Evolutionary conservation across 2,329 filamentous ascomycete species (phyloP).

Genomic region (Aspergillus ruber): DNA sequence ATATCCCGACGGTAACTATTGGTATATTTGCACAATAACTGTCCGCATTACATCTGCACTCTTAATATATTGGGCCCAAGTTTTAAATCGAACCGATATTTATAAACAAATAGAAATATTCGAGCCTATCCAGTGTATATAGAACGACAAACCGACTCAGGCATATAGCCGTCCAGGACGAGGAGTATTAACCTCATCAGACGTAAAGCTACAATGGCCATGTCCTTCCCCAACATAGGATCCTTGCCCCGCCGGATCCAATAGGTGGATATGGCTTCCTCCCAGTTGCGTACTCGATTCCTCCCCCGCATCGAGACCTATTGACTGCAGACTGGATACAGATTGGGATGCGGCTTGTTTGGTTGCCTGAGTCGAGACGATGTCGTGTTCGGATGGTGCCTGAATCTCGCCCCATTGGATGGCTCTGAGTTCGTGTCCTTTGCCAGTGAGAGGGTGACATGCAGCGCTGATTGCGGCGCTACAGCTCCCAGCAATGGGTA

Average conservation of each 20-base stretch:
- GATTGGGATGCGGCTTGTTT: neutral
- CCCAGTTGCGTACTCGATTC: neutral
- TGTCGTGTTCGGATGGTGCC: no score
- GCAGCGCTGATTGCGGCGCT: conserved; percentile 7
- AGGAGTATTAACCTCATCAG: neutral
- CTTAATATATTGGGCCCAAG: no score
- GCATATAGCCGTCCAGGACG: neutral
- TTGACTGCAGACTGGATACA: neutral
- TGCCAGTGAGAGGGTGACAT: conserved; percentile 4
- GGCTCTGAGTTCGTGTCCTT: neutral
- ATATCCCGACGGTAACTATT: no score
- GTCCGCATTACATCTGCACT: no score
- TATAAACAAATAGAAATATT: no score
- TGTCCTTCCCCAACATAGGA: neutral
- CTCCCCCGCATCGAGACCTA: neutral
- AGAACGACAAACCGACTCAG: neutral
- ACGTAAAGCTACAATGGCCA: neutral
- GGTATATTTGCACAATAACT: no score
- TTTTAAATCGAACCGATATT: no score
- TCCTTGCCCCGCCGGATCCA: neutral
- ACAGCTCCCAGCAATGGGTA: conserved; percentile 4
- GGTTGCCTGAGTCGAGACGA: no score
- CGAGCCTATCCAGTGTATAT: no score
- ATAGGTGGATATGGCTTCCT: neutral
- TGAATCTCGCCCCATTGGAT: conserved; percentile 9